phyloP scores from a whole-genome alignment of 345 rosid genomes.

The Acer yangbiense region DNA sequence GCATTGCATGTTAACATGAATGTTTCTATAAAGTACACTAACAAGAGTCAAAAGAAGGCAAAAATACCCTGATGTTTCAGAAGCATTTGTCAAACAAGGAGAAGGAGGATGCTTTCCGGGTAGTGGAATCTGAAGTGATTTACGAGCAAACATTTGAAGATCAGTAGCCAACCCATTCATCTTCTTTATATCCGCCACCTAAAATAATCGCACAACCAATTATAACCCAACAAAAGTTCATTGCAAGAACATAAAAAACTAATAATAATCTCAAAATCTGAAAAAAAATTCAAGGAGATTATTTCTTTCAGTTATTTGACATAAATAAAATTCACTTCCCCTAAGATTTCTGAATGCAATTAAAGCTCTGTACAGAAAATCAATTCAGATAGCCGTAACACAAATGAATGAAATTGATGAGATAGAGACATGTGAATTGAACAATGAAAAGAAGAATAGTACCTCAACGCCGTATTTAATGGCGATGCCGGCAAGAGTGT shows the following conservation, averaged over 20 bases:
- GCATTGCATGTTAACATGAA: not conserved
- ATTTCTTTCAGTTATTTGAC: too few species aligned
- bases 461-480: slow-evolving; percentile 97
- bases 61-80: slow-evolving; percentile 38
- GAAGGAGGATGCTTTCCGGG: slow-evolving; percentile 95
- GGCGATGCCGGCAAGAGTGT: slow-evolving; percentile 94
- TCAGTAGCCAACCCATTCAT: slow-evolving; percentile 81
- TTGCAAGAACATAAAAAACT: too few species aligned
- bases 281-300: too few species aligned
- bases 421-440: too few species aligned
- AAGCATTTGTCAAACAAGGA: slow-evolving; percentile 42
- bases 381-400: too few species aligned
- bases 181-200: slow-evolving; percentile 88
- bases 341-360: too few species aligned
- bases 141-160: slow-evolving; percentile 92
- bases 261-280: too few species aligned
- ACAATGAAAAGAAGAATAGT: not conserved
- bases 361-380: too few species aligned
- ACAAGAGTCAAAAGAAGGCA: too few species aligned
- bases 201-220: slow-evolving; percentile 10
- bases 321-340: too few species aligned
- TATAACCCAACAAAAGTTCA: not conserved
- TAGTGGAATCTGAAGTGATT: slow-evolving; percentile 68
- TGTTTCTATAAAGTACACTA: too few species aligned
- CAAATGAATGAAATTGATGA: too few species aligned